Conservation (phyloP, 2,329 filamentous ascomycete genomes). For the Sodiomyces alkalinus region DNA sequence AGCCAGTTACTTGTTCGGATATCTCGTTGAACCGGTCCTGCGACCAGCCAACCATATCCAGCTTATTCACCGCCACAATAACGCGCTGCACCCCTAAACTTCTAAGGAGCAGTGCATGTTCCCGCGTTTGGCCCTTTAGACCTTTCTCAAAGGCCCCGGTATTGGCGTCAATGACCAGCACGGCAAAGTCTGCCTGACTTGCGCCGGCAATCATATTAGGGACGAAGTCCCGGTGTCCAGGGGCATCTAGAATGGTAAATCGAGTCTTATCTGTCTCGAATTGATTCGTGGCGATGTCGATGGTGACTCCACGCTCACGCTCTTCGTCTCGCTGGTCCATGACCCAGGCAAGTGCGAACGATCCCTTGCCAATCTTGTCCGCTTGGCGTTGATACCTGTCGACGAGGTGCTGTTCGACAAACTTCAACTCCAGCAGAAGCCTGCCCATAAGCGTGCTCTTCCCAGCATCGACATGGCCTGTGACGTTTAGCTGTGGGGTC, state of each 20-base stretch:
- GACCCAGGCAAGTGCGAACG: slow-evolving; percentile 94
- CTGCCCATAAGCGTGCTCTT: slow-evolving; percentile 97
- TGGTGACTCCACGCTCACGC: slow-evolving; percentile 78
- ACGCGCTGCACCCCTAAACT: slow-evolving; percentile 83
- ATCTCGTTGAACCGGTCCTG: slow-evolving; percentile 76
- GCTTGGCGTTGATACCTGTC: slow-evolving; percentile 83
- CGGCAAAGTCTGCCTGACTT: slow-evolving; percentile 88
- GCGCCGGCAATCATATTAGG: slow-evolving; percentile 98
- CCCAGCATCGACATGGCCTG: slow-evolving; percentile 90
- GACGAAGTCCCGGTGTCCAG: slow-evolving; percentile 89
- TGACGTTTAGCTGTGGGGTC: slow-evolving; percentile 5
- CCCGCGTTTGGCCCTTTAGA: slow-evolving; percentile 81
- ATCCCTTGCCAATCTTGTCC: slow-evolving; percentile 81
- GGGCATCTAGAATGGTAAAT: slow-evolving; percentile 92
- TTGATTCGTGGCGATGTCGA: slow-evolving; percentile 88
- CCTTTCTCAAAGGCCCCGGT: slow-evolving; percentile 89
- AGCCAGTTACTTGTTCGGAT: slow-evolving; percentile 64
- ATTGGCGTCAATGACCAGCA: slow-evolving; percentile 83
- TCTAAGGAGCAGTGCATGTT: slow-evolving; percentile 77
- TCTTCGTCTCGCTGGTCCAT: slow-evolving; percentile 88
- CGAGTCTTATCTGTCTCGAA: slow-evolving; percentile 78
- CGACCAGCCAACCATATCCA: slow-evolving; percentile 77
- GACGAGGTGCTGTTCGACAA: slow-evolving; percentile 75
- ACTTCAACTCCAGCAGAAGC: slow-evolving; percentile 75
- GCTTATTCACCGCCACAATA: slow-evolving; percentile 88